Evolutionary conservation across 805 yeast genomes (phyloP).

Genomic region (Candida saitoana): DNA sequence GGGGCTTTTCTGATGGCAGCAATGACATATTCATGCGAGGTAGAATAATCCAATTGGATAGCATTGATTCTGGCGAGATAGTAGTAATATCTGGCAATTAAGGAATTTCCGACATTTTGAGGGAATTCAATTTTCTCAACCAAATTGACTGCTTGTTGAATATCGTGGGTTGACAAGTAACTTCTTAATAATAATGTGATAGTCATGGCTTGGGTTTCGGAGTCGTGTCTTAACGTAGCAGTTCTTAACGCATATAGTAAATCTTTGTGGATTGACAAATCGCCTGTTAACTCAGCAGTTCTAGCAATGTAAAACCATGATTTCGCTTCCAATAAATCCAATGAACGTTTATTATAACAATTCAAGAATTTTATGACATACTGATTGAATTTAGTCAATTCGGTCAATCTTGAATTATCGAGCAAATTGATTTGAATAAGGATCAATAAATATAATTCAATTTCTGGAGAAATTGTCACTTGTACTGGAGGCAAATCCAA

Average conservation of each 20-base stretch:
- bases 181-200: slow-evolving; percentile 83
- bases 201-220: slow-evolving; percentile 84
- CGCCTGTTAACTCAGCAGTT: slow-evolving; percentile 59
- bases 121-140: slow-evolving; percentile 90
- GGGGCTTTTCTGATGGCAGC: slow-evolving; percentile 98
- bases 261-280: slow-evolving; percentile 60
- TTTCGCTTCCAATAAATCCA: slow-evolving; percentile 85
- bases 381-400: slow-evolving; percentile 51
- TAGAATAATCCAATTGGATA: slow-evolving; percentile 86
- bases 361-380: slow-evolving; percentile 52
- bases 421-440: slow-evolving; percentile 72
- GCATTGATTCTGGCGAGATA: slow-evolving; percentile 89
- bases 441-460: slow-evolving; percentile 74
- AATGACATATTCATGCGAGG: slow-evolving; percentile 84
- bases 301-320: slow-evolving; percentile 89
- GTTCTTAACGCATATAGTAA: slow-evolving; percentile 76
- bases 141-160: slow-evolving; percentile 82
- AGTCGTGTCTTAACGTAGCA: slow-evolving; percentile 87
- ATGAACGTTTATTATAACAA: slow-evolving; percentile 70
- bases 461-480: slow-evolving; percentile 57
- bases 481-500: not conserved
- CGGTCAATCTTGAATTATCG: slow-evolving; percentile 51
- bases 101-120: slow-evolving; percentile 73
- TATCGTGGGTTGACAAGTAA: slow-evolving; percentile 72
- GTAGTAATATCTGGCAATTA: slow-evolving; percentile 87